Evolutionary conservation across 352 stramenopile genomes (phyloP), one percentile per base, ranked within the genome.

Genomic region (Nothophytophthora sp.): DNA sequence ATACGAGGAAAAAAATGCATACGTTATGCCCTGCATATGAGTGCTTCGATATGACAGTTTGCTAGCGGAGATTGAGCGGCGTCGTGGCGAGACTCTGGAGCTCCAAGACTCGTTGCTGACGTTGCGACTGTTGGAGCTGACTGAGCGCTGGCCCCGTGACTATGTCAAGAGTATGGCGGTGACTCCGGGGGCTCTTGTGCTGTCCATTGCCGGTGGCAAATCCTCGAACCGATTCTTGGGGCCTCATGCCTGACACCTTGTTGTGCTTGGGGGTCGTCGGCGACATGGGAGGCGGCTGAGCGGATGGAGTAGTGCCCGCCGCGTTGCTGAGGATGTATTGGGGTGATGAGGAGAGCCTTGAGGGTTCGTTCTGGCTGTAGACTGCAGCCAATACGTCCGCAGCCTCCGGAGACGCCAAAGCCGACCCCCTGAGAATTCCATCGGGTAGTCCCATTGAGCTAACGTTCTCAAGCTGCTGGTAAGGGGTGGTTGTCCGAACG

Each of bases 221-320:
- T 1, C 47, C 54, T 41, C 53, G 53, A 49, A n/a, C 10, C 6
- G 59, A 68, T 28, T 30, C 47, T 47, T 55, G 60, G 2, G 47
- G 33, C 37, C 38, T 38, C 52, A 53, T 16, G 28, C 41, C 56
- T 5, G 46, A 51, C 23, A n/a, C n/a, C n/a, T n/a, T n/a, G n/a
- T n/a, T n/a, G n/a, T 68, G 53, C 40, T 63, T 63, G 34, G 53
- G 35, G 12, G 33, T 55, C 51, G 53, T 29, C 10, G 50, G 50
- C 23, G 44, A 19, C n/a, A n/a, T n/a, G n/a, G n/a, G n/a, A n/a
- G n/a, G n/a, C n/a, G n/a, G n/a, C 11, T 60, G 44, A 25, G 30
- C 19, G 15, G 44, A 27, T n/a, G 51, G 44, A 16, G 23, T 36
- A 6, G 41, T 37, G 18, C 24, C 41, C 4, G 55, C 50, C 1